Conservation (phyloP, 2,329 filamentous ascomycete species). For the Acrocalymma vagum region DNA sequence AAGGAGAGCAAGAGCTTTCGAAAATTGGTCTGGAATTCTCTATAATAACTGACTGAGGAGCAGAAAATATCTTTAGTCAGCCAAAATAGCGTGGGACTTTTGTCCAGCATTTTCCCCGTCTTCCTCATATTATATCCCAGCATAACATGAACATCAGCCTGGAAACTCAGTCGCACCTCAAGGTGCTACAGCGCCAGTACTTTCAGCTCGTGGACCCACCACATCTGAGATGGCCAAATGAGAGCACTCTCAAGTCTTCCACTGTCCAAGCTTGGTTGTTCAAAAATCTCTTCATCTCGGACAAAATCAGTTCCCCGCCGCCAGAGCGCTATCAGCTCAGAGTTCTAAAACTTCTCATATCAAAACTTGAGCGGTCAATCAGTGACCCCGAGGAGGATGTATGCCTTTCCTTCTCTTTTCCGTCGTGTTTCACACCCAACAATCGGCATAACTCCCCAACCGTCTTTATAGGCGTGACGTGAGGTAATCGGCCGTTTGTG, state of each 20-base stretch:
- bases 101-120: too few species aligned
- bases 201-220: slow-evolving; percentile 75
- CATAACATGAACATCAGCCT: slow-evolving; percentile 27
- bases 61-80: too few species aligned
- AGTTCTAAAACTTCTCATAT: slow-evolving; percentile 76
- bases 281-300: slow-evolving; percentile 70
- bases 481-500: too few species aligned
- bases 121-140: too few species aligned
- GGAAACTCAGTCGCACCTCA: slow-evolving; percentile 20
- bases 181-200: slow-evolving; percentile 74
- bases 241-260: slow-evolving; percentile 65
- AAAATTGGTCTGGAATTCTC: too few species aligned
- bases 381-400: slow-evolving; percentile 88
- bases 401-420: slow-evolving; percentile 56
- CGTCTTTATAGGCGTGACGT: too few species aligned
- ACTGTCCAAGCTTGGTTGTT: slow-evolving; percentile 74
- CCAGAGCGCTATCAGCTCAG: slow-evolving; percentile 74
- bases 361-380: slow-evolving; percentile 76
- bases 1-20: slow-evolving; percentile 12
- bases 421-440: slow-evolving; percentile 17
- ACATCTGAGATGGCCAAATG: slow-evolving; percentile 70
- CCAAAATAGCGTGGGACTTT: too few species aligned
- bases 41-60: too few species aligned
- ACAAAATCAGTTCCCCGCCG: slow-evolving; percentile 64
- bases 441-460: too few species aligned